A percentile compares a stretch with the other conserved stretches of the same genome.
These are phyloP conservation scores for Solanum clarkiae DNA, from an alignment of 257 asterid species.

Conservation along the genomic window DNA sequence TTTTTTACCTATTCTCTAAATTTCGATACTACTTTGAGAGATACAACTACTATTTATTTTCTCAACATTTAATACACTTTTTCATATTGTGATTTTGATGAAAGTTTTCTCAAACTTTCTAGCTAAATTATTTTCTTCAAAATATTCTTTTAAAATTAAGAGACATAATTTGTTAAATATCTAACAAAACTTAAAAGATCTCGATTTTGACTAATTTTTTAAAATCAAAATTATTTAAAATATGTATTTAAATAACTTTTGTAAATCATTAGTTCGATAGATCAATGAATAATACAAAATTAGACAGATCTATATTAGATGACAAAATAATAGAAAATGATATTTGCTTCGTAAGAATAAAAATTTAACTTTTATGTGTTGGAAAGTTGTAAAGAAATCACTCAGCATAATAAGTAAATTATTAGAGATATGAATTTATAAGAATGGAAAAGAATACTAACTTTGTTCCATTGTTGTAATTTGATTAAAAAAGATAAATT, in stretches of 20 bases:
- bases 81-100: not conserved
- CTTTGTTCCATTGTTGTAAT: too few species aligned
- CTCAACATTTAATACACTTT: too few species aligned
- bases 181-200: not conserved
- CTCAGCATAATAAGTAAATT: too few species aligned
- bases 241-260: not conserved
- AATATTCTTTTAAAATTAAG: not conserved
- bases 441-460: too few species aligned
- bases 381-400: too few species aligned
- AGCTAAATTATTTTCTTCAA: not conserved
- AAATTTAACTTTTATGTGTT: too few species aligned
- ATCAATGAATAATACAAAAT: too few species aligned
- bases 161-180: not conserved
- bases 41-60: not conserved
- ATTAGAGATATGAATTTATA: too few species aligned
- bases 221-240: not conserved
- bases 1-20: not conserved
- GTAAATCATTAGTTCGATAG: not conserved
- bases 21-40: not conserved
- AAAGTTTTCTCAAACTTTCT: not conserved
- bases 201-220: not conserved
- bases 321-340: too few species aligned
- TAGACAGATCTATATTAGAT: too few species aligned
- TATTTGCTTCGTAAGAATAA: too few species aligned
- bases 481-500: too few species aligned